Percentiles rank a stretch among this genome's conserved stretches.
phyloP scores from a whole-genome alignment of 768 basidiomycete species.

The Mycena sanguinolenta region DNA sequence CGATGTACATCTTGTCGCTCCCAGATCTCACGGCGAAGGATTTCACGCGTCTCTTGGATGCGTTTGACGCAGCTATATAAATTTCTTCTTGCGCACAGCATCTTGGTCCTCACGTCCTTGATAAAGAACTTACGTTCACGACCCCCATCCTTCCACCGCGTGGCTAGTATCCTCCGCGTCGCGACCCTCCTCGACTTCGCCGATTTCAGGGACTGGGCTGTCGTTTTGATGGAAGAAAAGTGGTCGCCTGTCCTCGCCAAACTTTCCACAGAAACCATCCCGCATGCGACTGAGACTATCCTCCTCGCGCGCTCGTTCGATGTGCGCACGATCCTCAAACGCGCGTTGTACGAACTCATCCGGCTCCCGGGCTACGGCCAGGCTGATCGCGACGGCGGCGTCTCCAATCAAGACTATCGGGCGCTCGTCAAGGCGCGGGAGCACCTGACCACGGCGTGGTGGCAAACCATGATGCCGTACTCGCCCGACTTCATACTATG shows the following conservation, averaged over 20 bases:
- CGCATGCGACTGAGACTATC: conserved; percentile 48
- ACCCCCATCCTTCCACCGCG: conserved; percentile 43
- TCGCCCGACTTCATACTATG: conserved; percentile 24
- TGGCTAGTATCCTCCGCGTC: conserved; percentile 52
- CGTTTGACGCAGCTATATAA: conserved; percentile 50
- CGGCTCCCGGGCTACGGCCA: conserved; percentile 47
- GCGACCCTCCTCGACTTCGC: conserved; percentile 50
- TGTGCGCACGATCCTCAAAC: conserved; percentile 47
- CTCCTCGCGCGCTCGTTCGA: conserved; percentile 48
- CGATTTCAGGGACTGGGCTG: conserved; percentile 37
- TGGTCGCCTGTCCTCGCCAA: conserved; percentile 49
- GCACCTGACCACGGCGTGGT: conserved; percentile 39
- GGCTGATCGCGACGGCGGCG: conserved; percentile 9
- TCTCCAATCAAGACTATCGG: conserved; percentile 5
- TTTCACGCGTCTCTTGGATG: conserved; percentile 48
- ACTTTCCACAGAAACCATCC: conserved; percentile 37
- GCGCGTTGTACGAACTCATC: conserved; percentile 56
- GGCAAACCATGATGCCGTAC: conserved; percentile 28
- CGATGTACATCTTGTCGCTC: conserved; percentile 19
- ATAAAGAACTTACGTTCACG: conserved; percentile 35
- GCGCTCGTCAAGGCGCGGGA: conserved; percentile 38
- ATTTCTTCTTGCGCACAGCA: not conserved
- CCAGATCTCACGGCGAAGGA: conserved; percentile 44
- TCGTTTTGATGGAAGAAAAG: conserved; percentile 43
- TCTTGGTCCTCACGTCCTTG: conserved; percentile 10